phyloP scores from a whole-genome alignment of 495 filamentous ascomycete species.

The Annulohypoxylon bovei region DNA sequence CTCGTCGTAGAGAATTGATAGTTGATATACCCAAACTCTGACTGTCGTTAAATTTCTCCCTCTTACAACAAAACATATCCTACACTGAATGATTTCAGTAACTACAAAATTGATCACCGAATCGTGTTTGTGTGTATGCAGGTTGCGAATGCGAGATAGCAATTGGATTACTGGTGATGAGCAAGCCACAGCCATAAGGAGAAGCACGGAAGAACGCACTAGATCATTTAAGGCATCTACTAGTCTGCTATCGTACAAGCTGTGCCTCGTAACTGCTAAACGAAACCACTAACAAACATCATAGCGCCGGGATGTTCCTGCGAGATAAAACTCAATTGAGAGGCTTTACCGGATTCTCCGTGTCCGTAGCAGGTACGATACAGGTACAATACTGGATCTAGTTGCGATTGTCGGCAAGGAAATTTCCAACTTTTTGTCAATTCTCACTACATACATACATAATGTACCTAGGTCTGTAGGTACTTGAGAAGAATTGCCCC shows the following conservation, averaged over 20 bases:
- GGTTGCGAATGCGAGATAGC: background rate
- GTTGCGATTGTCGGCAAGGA: conserved; percentile 21
- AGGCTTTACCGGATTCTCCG: conserved; percentile 21
- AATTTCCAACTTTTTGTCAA: conserved; percentile 44
- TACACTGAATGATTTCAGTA: background rate
- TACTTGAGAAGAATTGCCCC: conserved; percentile 11
- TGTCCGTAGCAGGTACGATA: background rate
- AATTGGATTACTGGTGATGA: background rate
- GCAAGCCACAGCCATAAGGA: conserved; percentile 23
- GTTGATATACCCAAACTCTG: background rate
- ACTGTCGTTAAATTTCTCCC: background rate
- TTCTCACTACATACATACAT: conserved; percentile 18
- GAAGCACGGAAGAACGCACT: conserved; percentile 13
- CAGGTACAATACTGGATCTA: conserved; percentile 2
- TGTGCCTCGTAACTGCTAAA: conserved; percentile 18
- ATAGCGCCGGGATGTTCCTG: conserved; percentile 35
- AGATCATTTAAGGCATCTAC: conserved; percentile 20
- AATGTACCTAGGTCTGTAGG: background rate
- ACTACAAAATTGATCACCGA: background rate
- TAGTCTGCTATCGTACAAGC: conserved; percentile 1
- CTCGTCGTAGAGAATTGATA: background rate
- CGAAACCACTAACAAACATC: conserved; percentile 32
- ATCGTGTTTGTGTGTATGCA: background rate
- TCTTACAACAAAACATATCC: background rate
- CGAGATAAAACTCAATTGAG: conserved; percentile 40